Evolutionary conservation across 1,284 basidiomycete species (phyloP).

Genomic region (Cutaneotrichosporon sp.): DNA sequence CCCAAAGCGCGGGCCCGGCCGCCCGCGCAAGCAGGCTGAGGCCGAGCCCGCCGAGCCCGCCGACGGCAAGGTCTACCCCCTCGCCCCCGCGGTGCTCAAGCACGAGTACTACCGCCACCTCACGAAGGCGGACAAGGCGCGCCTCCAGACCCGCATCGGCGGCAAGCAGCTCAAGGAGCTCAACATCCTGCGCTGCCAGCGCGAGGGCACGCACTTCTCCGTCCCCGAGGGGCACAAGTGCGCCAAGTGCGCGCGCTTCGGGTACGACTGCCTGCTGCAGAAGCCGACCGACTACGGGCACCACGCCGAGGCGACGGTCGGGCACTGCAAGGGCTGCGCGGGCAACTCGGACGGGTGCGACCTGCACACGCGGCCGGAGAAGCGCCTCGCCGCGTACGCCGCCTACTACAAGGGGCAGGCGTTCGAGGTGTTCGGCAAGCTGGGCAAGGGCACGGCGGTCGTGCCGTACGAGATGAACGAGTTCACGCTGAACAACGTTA

Average conservation of each 20-base stretch:
- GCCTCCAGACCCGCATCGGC: background rate
- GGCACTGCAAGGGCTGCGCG: background rate
- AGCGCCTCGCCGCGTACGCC: background rate
- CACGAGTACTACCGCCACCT: background rate
- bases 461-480: background rate
- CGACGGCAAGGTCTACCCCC: background rate
- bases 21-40: background rate
- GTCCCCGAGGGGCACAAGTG: background rate
- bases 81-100: background rate
- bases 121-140: background rate
- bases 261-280: background rate
- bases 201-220: background rate
- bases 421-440: background rate
- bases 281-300: background rate
- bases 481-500: background rate
- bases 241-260: background rate
- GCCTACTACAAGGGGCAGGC: background rate
- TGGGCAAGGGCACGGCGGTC: background rate
- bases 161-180: conserved; percentile 2
- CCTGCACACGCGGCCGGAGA: background rate
- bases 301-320: background rate
- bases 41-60: background rate
- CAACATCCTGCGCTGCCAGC: background rate
- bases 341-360: background rate
- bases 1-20: background rate